phyloP scores from a whole-genome alignment of 768 basidiomycete genomes.

The Leccinum broughii region DNA sequence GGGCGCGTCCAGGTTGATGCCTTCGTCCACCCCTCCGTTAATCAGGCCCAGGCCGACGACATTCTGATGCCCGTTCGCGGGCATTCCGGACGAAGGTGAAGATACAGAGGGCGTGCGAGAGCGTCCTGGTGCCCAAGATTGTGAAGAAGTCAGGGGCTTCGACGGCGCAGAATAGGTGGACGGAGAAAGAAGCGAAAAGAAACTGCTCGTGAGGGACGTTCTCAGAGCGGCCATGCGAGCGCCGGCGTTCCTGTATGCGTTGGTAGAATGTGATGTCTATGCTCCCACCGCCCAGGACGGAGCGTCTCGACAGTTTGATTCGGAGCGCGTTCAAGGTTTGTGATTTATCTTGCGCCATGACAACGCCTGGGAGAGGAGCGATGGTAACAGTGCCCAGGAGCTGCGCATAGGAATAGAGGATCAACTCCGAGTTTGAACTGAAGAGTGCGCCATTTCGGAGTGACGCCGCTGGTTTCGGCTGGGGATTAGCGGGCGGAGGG shows the following conservation, averaged over 20 bases:
- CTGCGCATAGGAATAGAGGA: conserved; percentile 86
- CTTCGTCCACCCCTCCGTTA: conserved; percentile 37
- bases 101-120: conserved; percentile 28
- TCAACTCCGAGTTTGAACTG: conserved; percentile 57
- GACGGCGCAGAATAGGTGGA: conserved; percentile 31
- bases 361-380: conserved; percentile 44
- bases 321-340: conserved; percentile 50
- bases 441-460: conserved; percentile 48
- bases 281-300: conserved; percentile 61
- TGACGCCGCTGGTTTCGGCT: conserved; percentile 15
- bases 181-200: conserved; percentile 51
- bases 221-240: conserved; percentile 47
- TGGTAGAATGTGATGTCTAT: conserved; percentile 66
- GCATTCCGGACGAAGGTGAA: conserved; percentile 15
- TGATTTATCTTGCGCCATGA: conserved; percentile 46
- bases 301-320: conserved; percentile 45
- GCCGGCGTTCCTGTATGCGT: conserved; percentile 5
- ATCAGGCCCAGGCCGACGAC: conserved; percentile 36
- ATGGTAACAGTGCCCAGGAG: conserved; percentile 68
- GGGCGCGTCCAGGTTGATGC: conserved; percentile 60
- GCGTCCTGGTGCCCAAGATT: conserved; percentile 24
- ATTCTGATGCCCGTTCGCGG: conserved; percentile 10
- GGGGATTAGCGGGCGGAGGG: conserved; percentile 28
- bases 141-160: conserved; percentile 23
- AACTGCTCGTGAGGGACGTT: conserved; percentile 50